Evolutionary conservation across 1,284 basidiomycete species (phyloP), one percentile per base, ranked within the genome.

Genomic region (Termitomyces sp.): DNA sequence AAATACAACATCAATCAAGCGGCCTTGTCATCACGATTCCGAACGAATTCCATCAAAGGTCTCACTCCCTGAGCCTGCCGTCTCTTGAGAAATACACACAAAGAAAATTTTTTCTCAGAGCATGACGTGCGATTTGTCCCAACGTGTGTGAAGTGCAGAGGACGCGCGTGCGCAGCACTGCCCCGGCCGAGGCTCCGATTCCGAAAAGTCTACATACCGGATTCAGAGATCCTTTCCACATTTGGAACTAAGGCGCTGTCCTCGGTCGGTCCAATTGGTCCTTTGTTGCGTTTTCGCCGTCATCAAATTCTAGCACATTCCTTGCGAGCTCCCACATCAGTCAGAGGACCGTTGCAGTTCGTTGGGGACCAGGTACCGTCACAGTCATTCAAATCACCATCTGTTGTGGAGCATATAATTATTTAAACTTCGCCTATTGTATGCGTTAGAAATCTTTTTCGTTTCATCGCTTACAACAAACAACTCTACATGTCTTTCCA

Each of bases 251-350:
- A 31, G 40, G 53, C 49, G 33, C 28, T 40, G 16, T 35, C 5
- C 18, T 19, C n/a, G n/a, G n/a, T n/a, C n/a, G n/a, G n/a, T n/a
- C n/a, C n/a, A 26, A 24, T 26, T 14, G 4, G 28, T 46, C 50
- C 49, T 52, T 54, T 54, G 48, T 53, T 50, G 48, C 24, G 19
- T 50, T 37, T 45, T 49, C 49, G 38, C 43, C 46, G 37, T 26
- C 21, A 54, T 50, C 38, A 50, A 39, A 54, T 54, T 54, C 53
- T 52, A 51, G 53, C 44, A 51, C 43, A 33, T 52, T 47, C 44
- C n/a, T 13, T 19, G 6, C 28, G 21, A 31, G 7, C 24, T 39
- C 49, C 53, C 33, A 9, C 52, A 54, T 43, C 53, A 51, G 11
- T 46, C 33, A 42, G 39, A 50, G 49, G 39, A 46, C 33, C 35